phyloP scores from a whole-genome alignment of 2,329 filamentous ascomycete genomes.

The Pseudogymnoascus sp. region DNA sequence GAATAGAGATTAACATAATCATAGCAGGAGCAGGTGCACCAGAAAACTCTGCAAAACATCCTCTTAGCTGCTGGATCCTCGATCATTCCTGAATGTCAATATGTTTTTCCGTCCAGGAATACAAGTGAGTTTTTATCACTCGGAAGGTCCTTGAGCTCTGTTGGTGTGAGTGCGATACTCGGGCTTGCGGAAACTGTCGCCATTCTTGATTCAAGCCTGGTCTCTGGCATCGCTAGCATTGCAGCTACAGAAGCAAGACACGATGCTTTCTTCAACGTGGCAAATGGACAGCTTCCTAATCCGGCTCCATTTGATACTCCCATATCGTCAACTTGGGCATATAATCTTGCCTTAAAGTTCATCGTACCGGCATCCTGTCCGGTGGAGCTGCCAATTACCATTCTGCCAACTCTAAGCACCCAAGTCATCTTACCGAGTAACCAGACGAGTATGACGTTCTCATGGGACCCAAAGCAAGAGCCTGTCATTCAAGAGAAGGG shows the following conservation, averaged over 20 bases:
- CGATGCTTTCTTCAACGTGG: slow-evolving; percentile 13
- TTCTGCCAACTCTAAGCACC: slow-evolving; percentile 13
- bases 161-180: slow-evolving; percentile 12
- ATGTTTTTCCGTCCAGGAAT: slow-evolving; percentile 13
- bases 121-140: slow-evolving; percentile 15
- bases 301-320: slow-evolving; percentile 13
- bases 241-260: slow-evolving; percentile 11
- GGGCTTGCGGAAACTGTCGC: slow-evolving; percentile 12
- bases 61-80: slow-evolving; percentile 12
- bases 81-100: slow-evolving; percentile 11
- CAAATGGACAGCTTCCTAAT: slow-evolving; percentile 13
- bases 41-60: slow-evolving; percentile 12
- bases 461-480: slow-evolving; percentile 14
- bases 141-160: slow-evolving; percentile 11
- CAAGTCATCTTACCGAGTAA: background rate
- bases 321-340: slow-evolving; percentile 13
- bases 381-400: slow-evolving; percentile 13
- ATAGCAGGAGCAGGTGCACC: slow-evolving; percentile 17
- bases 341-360: slow-evolving; percentile 15
- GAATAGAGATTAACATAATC: slow-evolving; percentile 7
- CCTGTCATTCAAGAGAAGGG: slow-evolving; percentile 12
- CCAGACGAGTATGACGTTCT: slow-evolving; percentile 11
- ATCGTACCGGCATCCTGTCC: slow-evolving; percentile 13
- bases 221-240: slow-evolving; percentile 12
- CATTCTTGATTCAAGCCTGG: slow-evolving; percentile 3